phyloP scores from a whole-genome alignment of 805 yeast species.

The Brettanomyces sp. region DNA sequence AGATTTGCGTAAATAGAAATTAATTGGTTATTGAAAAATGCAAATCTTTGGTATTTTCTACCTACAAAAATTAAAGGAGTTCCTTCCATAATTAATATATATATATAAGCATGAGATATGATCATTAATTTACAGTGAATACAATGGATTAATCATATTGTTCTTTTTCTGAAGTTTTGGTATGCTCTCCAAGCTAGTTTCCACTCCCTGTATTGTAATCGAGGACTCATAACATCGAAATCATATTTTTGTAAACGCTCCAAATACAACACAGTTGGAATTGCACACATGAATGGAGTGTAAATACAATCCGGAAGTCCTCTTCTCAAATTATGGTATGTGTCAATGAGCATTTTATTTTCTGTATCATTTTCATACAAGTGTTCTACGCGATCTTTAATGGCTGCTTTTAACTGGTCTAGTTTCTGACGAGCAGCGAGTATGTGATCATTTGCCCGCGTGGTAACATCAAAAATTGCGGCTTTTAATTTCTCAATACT shows the following conservation, averaged over 20 bases:
- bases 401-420: constrained; percentile 26
- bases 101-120: too few species aligned
- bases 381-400: constrained; percentile 22
- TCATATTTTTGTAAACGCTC: constrained; percentile 50
- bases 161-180: constrained; percentile 27
- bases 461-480: constrained; percentile 60
- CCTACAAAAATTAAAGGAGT: too few species aligned
- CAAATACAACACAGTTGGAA: constrained; percentile 58
- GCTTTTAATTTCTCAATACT: constrained; percentile 33
- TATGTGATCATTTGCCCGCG: constrained; percentile 72
- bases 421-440: constrained; percentile 57
- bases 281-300: constrained; percentile 57
- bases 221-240: constrained; percentile 47
- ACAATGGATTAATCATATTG: background rate
- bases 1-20: too few species aligned
- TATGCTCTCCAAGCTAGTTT: constrained; percentile 54
- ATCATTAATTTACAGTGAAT: background rate
- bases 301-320: constrained; percentile 55
- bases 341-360: background rate
- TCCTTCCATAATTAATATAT: too few species aligned
- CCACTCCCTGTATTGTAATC: constrained; percentile 49
- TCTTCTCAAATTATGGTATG: constrained; percentile 28
- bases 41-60: too few species aligned
- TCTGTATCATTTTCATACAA: background rate
- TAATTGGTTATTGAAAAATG: too few species aligned